Conservation (phyloP, 106 monocot species). For the Allium sativum region DNA sequence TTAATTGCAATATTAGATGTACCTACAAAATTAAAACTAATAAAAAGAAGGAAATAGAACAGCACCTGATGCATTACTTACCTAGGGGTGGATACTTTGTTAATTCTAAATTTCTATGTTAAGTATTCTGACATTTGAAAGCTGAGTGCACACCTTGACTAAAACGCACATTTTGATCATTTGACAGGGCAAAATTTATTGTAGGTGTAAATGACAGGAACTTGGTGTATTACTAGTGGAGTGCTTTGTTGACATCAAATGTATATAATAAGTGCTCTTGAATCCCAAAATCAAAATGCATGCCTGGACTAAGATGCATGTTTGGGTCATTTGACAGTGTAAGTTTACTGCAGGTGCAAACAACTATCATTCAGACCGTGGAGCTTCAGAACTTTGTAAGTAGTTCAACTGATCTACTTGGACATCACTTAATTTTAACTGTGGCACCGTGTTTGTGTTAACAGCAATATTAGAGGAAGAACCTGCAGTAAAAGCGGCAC, state of each 20-base stretch:
- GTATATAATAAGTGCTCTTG: no score
- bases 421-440: constrained; percentile 16
- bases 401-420: constrained; percentile 24
- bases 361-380: constrained; percentile 77
- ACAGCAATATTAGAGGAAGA: constrained; percentile 2
- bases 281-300: no score
- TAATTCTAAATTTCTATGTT: no score
- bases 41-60: no score
- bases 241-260: no score
- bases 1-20: constrained; percentile 5
- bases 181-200: no score
- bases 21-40: constrained; percentile 11
- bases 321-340: constrained; percentile 21
- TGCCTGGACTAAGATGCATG: no score
- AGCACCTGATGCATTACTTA: no score
- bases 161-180: neutral
- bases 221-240: no score
- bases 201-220: no score
- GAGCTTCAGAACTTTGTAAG: constrained; percentile 50
- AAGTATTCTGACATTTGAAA: no score
- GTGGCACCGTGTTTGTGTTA: constrained; percentile 1
- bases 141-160: constrained; percentile 2
- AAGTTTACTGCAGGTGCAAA: constrained; percentile 25
- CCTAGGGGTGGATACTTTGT: no score
- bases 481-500: constrained; percentile 9